Evolutionary conservation across 2,329 filamentous ascomycete genomes (phyloP), one percentile per base, ranked within the genome.

Genomic region (Ceratocystis eucalypticola): DNA sequence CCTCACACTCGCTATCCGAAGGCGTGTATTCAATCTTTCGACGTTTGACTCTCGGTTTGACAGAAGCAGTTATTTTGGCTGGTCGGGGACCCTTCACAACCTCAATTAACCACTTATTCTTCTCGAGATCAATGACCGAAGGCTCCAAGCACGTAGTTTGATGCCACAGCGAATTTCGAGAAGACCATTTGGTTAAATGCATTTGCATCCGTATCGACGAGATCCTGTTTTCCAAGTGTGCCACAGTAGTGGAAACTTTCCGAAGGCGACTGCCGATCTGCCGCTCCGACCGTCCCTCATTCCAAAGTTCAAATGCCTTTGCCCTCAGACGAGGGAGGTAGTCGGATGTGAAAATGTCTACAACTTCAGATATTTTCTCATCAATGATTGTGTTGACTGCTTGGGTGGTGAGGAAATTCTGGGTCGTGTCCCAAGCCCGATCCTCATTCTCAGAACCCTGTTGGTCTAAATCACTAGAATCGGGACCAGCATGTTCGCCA

Each of bases 101-200:
- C 5, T 73, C 69, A n/a, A 82, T 76, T 2, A 77, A 72, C 82
- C 82, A 87, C 6, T 72, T 71, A 7, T 80, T 73, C 48, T 82
- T 74, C 71, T 86, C 77, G 62, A 82, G 81, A 65, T 88, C 81
- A 45, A 83, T 80, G 0, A 96, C 75, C 2, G 80, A 90, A 3
- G 78, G 76, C 68, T 93, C 85, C 65, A 96, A 76, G 45, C 76
- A 80, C 10, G 76, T 74, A 62, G 85, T 84, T 70, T 84, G 82
- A 5, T 74, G 76, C 30, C 78, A 75, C 15, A 94, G 72, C 15
- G 85, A 79, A 0, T 74, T 71, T 25, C 77, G 75, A 6, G 76
- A 81, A 10, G 75, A 73, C 82, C 86, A 90, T 37, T 77, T 72
- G 17, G 80, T 75, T 0, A 73, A 70, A 25, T 78, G 69, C 44